Evolutionary conservation across 331 rosid genomes (phyloP).

Genomic region (Rosa hybrid): DNA sequence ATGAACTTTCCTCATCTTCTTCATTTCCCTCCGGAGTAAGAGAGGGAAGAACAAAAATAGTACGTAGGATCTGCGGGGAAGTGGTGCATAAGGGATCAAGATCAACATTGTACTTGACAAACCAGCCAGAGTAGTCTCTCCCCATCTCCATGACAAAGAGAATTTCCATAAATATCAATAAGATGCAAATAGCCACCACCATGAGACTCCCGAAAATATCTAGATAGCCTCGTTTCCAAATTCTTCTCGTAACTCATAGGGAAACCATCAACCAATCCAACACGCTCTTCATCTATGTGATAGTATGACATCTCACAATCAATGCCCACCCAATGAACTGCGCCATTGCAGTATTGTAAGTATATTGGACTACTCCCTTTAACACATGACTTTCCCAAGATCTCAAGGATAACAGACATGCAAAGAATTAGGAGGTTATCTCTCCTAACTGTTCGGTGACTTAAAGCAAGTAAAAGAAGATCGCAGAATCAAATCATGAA

Average conservation of each 20-base stretch:
- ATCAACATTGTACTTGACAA: not conserved
- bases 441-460: too few species aligned
- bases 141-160: not conserved
- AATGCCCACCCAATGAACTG: not conserved
- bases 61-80: not conserved
- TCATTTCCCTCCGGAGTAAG: not conserved
- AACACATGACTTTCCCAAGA: too few species aligned
- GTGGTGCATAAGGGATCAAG: not conserved
- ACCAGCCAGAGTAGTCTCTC: not conserved
- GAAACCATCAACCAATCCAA: not conserved
- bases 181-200: not conserved
- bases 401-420: too few species aligned
- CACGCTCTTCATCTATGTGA: not conserved
- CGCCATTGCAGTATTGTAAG: not conserved
- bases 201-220: not conserved
- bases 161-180: not conserved
- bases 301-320: not conserved
- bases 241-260: not conserved
- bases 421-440: too few species aligned
- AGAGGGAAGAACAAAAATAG: not conserved
- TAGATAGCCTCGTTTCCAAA: too few species aligned
- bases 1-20: not conserved
- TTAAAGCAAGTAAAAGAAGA: too few species aligned
- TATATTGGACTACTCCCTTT: too few species aligned
- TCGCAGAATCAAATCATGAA: too few species aligned